These are phyloP conservation scores for Amanita phalloides DNA, from an alignment of 768 basidiomycete species.

Conservation along the genomic window DNA sequence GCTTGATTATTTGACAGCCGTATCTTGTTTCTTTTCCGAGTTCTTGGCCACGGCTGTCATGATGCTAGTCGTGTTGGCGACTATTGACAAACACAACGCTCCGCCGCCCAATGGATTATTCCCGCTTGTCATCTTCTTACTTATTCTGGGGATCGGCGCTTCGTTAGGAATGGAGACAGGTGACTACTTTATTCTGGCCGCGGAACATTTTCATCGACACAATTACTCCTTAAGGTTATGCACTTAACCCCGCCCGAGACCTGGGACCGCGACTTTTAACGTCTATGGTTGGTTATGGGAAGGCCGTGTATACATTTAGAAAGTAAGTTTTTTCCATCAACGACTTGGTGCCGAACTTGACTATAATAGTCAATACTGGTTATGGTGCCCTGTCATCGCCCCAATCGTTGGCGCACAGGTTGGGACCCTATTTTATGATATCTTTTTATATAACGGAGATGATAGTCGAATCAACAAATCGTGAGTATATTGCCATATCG, in stretches of 20 bases:
- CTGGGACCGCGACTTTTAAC: conserved; percentile 60
- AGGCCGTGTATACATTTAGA: conserved; percentile 27
- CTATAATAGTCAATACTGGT: conserved; percentile 52
- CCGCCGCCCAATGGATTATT: conserved; percentile 40
- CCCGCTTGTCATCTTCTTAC: conserved; percentile 44
- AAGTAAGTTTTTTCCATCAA: conserved; percentile 23
- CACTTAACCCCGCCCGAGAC: conserved; percentile 27
- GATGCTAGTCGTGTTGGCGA: conserved; percentile 40
- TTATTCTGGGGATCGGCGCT: conserved; percentile 44
- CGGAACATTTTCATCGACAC: not conserved
- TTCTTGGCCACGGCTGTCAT: conserved; percentile 50
- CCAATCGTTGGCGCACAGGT: conserved; percentile 49
- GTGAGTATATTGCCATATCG: conserved; percentile 18
- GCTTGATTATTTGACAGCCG: conserved; percentile 24
- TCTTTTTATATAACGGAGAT: conserved; percentile 45
- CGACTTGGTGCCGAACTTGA: conserved; percentile 7
- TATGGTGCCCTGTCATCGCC: conserved; percentile 58
- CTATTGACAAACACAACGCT: conserved; percentile 40
- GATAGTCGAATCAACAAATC: conserved; percentile 41
- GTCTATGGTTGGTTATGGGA: conserved; percentile 63
- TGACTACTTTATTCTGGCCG: conserved; percentile 5
- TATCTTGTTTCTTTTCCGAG: conserved; percentile 34
- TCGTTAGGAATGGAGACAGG: conserved; percentile 54
- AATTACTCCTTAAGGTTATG: conserved; percentile 17
- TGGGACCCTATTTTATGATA: conserved; percentile 50